phyloP scores from a whole-genome alignment of 805 yeast genomes.

The Wickerhamiella domercqiae region DNA sequence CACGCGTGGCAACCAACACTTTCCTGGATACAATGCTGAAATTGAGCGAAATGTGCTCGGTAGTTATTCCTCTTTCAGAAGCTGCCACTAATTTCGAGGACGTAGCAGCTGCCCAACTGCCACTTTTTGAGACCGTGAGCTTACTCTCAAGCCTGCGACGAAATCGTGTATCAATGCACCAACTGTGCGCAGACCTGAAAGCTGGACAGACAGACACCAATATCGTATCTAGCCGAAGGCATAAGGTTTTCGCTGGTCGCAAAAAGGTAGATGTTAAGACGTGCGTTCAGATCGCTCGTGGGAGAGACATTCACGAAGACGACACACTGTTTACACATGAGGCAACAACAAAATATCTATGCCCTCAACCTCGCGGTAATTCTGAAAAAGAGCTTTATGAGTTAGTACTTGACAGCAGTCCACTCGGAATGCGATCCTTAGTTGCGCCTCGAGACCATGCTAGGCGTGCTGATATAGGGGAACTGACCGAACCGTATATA shows the following conservation, averaged over 20 bases:
- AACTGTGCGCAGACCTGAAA: constrained; percentile 30
- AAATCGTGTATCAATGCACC: constrained; percentile 27
- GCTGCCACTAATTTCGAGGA: constrained; percentile 1
- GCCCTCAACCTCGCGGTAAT: background rate
- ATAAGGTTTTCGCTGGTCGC: background rate
- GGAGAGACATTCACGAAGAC: too few relatives aligned
- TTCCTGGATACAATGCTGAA: constrained; percentile 9
- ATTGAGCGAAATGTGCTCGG: constrained; percentile 11
- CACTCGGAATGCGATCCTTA: constrained; percentile 12
- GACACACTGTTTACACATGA: background rate
- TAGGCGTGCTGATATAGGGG: constrained; percentile 13
- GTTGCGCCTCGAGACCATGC: constrained; percentile 12
- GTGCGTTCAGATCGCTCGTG: background rate
- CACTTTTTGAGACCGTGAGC: constrained; percentile 32
- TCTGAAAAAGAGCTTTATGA: background rate
- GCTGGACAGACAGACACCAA: constrained; percentile 30
- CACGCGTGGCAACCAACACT: background rate
- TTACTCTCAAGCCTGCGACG: constrained; percentile 28
- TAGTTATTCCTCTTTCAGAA: constrained; percentile 15
- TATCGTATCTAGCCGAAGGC: constrained; percentile 15
- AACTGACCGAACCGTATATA: constrained; percentile 15
- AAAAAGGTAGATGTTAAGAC: background rate
- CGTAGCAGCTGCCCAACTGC: constrained; percentile 4
- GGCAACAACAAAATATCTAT: background rate
- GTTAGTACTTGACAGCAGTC: constrained; percentile 10